These are phyloP conservation scores for Myxozyma neotropica DNA, from an alignment of 805 yeast genomes.

Conservation along the genomic window DNA sequence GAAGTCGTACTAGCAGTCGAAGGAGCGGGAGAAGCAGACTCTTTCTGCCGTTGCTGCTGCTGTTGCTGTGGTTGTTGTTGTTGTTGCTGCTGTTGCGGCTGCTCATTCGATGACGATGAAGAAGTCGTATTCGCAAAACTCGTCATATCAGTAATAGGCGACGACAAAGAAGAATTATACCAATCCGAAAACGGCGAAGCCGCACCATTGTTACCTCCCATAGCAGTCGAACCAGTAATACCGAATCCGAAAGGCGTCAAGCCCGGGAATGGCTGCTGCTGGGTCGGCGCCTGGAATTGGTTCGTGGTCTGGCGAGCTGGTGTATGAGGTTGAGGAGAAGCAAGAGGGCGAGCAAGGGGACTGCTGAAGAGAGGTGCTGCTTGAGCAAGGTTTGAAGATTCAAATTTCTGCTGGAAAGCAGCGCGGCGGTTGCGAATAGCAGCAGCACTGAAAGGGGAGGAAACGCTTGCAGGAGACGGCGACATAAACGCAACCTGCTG, in stretches of 20 bases:
- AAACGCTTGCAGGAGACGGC: constrained; percentile 12
- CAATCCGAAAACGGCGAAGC: constrained; percentile 16
- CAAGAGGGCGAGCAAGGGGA: constrained; percentile 3
- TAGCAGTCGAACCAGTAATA: not conserved
- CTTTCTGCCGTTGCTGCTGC: not conserved
- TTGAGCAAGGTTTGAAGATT: not conserved
- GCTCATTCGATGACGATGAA: not conserved
- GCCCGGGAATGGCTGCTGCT: constrained; percentile 9
- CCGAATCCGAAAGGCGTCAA: constrained; percentile 11
- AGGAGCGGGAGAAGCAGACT: constrained; percentile 17
- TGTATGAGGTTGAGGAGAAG: not conserved
- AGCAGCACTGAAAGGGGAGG: constrained; percentile 17
- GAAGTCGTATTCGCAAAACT: not conserved
- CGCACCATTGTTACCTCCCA: not conserved
- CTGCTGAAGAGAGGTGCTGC: constrained; percentile 1
- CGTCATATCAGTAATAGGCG: not conserved
- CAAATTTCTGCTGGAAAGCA: constrained; percentile 4
- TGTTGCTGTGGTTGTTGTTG: not conserved
- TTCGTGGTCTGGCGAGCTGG: not conserved
- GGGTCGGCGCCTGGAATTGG: constrained; percentile 5
- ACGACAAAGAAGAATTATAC: constrained; percentile 14
- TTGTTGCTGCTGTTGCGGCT: constrained; percentile 2
- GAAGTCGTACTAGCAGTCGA: constrained; percentile 6
- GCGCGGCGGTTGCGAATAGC: constrained; percentile 11
- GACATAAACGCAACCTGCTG: constrained; percentile 12